Evolutionary conservation across 2,329 filamentous ascomycete genomes (phyloP), one percentile per base, ranked within the genome.

Genomic region (Cladosporium phlei): DNA sequence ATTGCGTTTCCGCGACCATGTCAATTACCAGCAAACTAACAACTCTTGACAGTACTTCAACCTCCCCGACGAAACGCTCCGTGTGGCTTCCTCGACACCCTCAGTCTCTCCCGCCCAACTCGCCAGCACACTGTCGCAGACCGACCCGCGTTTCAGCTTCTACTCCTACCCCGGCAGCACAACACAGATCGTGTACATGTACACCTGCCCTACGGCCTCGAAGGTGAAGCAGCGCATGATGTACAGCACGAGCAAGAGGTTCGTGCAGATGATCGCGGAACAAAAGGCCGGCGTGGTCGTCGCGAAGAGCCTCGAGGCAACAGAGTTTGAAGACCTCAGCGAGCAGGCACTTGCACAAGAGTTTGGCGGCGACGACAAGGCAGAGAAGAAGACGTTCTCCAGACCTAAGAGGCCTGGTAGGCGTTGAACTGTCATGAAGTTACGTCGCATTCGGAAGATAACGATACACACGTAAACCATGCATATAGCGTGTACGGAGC

Each of bases 141-240:
- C 73, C 16, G 84, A 88, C 64, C 87, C 87, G 4, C 77, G 87
- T 33, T 91, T 88, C 65, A 84, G 82, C 5, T 88, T 93, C 63
- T 93, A 84, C 72, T 77, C 82, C 21, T 86, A 82, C 64, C 70
- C 66, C 10, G 42, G 42, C 17, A 76, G 84, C 59, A 75, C 76
- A 32, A 68, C 61, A 3, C 69, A 73, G 43, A 71, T 91, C 38
- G 73, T 91, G 5, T 93, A 93, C 70, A 81, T 93, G 62, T 91
- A 89, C 69, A 91, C 86, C 5, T 89, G 86, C 64, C 88, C 88
- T 1, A 71, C 78, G 0, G 77, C 72, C 21, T 80, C 76, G 43
- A 86, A 82, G 68, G 86, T 93, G 70, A 90, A 88, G 70, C 84
- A 86, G 68, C 77, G 86, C 53, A 94, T 94, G 88, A 68, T 93